Base-by-base conservation (phyloP, 2,329 filamentous ascomycete genomes). In the Alternaria gaisen region DNA sequence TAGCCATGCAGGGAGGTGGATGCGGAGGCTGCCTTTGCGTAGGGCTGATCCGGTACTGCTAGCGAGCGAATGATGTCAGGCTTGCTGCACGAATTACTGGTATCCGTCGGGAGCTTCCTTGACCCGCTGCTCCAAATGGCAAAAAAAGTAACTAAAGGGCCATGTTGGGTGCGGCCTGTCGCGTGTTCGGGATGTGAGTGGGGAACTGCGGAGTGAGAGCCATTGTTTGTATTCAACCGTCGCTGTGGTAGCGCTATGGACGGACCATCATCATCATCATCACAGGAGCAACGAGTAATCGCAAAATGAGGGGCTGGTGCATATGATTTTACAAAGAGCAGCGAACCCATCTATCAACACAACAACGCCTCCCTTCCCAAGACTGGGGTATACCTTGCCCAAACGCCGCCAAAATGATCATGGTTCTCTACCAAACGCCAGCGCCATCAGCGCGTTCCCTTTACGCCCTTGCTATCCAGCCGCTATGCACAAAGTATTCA, bases 401-500 rank as follows among this genome's bases (percentile, higher is more conserved):
- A 56, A 67, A 60, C 64, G 55, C 61, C 63, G 30, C 34, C 46
- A 18, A 34, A 36, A 50, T 26, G 46, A 26, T 30, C 18, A 36
- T 22, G 10, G 20, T 11, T 38, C 46, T 20, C 32, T 50, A 26
- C 32, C 46, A 24, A 50, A 50, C 46, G 32, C 46, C 46, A 43
- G 43, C 24, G 55, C 42, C 24, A 65, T 58, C 40, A 56, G 54
- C 61, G 28, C 56, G 6, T 26, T 43, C n/a, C 43, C 42, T 67
- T 67, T 47, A 96, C 26, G 90, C 91, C 82, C 96, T 95, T 32
- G 89, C 91, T 62, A 98, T 90, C 93, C 94, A 98, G 3, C 94
- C 95, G 57, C 89, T 90, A 75, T 93, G 92, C 64, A 97, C 91
- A 81, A 97, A 94, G 77, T 97, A 98, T 78, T 98, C 95, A 80